These are phyloP conservation scores for Coemansia sp. DNA, from an alignment of 371 early-diverging fungal species.

Conservation along the genomic window DNA sequence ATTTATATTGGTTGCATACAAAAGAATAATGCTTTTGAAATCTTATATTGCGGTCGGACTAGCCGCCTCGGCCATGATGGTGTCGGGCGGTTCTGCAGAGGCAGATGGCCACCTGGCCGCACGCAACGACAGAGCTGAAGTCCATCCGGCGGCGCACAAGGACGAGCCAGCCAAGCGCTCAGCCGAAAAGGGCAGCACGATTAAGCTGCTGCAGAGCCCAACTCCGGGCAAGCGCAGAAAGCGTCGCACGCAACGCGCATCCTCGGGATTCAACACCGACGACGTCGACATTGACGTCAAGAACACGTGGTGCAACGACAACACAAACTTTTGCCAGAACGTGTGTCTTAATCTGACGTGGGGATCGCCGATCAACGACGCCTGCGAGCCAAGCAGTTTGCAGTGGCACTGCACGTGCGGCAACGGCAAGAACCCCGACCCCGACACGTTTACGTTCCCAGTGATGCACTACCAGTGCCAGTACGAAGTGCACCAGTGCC, in stretches of 20 bases:
- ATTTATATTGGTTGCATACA: not conserved
- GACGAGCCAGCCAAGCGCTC: not conserved
- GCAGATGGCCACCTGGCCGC: not conserved
- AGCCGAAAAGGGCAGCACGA: slow-evolving; percentile 14
- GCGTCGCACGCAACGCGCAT: slow-evolving; percentile 26
- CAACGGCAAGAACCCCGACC: slow-evolving; percentile 53
- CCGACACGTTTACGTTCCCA: slow-evolving; percentile 52
- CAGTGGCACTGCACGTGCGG: slow-evolving; percentile 54
- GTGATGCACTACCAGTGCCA: slow-evolving; percentile 53
- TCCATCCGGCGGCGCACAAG: slow-evolving; percentile 4
- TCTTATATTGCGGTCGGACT: slow-evolving; percentile 27
- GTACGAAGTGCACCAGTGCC: slow-evolving; percentile 52
- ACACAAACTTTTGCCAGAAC: slow-evolving; percentile 54
- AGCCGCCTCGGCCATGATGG: slow-evolving; percentile 26
- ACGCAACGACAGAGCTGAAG: not conserved
- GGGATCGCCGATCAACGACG: slow-evolving; percentile 46
- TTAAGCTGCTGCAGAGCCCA: slow-evolving; percentile 19
- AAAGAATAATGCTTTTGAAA: slow-evolving; percentile 26
- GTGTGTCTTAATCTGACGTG: slow-evolving; percentile 53
- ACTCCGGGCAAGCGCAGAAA: slow-evolving; percentile 14
- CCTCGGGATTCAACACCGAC: slow-evolving; percentile 37
- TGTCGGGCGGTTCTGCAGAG: slow-evolving; percentile 1
- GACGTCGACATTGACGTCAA: slow-evolving; percentile 37
- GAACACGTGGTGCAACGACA: slow-evolving; percentile 55
- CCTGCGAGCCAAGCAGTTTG: slow-evolving; percentile 44